These are phyloP conservation scores for Gossypium laxum DNA, from an alignment of 441 rosid species.

Conservation along the genomic window DNA sequence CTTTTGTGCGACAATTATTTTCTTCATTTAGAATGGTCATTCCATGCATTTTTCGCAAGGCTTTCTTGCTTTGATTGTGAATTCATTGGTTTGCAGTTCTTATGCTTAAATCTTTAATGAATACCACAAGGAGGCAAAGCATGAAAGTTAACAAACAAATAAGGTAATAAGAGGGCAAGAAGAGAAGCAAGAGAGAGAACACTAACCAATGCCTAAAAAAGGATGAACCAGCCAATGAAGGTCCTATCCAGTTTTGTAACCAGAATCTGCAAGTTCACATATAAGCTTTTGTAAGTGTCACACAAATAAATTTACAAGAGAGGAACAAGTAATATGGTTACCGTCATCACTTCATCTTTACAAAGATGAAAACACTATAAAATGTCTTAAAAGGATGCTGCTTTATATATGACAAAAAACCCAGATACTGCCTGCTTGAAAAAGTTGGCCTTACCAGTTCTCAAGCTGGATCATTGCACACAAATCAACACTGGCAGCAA, in stretches of 20 bases:
- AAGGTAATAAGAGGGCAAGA: neutral
- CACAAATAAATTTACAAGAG: neutral
- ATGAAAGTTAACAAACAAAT: neutral
- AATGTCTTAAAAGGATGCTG: neutral
- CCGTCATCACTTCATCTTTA: neutral
- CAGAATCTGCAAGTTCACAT: constrained; percentile 69
- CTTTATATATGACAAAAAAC: neutral
- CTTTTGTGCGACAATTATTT: neutral
- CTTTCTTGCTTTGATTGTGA: neutral
- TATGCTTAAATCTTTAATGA: neutral
- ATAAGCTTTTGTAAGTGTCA: constrained; percentile 7
- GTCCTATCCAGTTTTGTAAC: constrained; percentile 99
- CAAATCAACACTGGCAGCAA: neutral
- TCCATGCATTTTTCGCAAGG: neutral
- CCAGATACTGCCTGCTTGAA: constrained; percentile 13
- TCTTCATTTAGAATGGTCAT: neutral
- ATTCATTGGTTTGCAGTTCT: neutral
- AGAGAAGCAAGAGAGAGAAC: constrained; percentile 9
- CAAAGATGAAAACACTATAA: constrained; percentile 2
- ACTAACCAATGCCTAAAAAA: constrained; percentile 92
- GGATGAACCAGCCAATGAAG: constrained; percentile 79
- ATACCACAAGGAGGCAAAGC: neutral
- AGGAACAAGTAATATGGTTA: neutral
- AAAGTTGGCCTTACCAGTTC: neutral
- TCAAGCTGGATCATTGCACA: constrained; percentile 7